Conservation (phyloP, 2,329 filamentous ascomycete species). For the Diaporthe capsici region DNA sequence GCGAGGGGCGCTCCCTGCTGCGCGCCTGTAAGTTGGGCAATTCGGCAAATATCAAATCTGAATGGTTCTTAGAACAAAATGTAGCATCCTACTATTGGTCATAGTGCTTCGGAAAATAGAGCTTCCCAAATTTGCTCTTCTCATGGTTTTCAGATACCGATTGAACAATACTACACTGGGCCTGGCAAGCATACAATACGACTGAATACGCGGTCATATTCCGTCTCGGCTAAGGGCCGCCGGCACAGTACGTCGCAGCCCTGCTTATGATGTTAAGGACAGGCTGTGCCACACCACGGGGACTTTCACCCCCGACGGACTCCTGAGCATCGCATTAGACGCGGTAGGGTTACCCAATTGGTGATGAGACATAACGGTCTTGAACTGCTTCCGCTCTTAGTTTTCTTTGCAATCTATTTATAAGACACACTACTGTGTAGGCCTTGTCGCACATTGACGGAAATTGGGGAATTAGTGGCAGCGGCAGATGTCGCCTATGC, state of each 20-base stretch:
- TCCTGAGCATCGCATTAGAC: conserved; percentile 18
- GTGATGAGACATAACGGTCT: conserved; percentile 1
- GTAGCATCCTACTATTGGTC: background rate
- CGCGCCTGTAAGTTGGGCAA: too few species aligned
- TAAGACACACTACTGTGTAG: conserved; percentile 2
- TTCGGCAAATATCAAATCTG: too few species aligned
- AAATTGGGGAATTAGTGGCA: conserved; percentile 5
- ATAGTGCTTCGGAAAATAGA: background rate
- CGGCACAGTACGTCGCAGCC: background rate
- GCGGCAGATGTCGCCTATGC: conserved; percentile 5
- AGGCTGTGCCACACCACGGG: background rate
- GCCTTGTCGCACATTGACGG: conserved; percentile 22
- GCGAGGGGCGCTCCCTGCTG: too few species aligned
- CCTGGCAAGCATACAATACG: background rate
- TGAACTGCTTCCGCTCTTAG: background rate
- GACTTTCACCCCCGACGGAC: background rate
- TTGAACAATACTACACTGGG: background rate
- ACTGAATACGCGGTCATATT: too few species aligned
- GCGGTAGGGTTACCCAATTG: background rate
- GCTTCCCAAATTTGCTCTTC: background rate
- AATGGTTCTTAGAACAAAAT: too few species aligned
- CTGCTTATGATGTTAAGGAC: background rate
- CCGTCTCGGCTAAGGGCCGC: background rate
- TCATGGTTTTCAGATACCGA: background rate
- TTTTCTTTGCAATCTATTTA: conserved; percentile 8